Evolutionary conservation across 805 yeast species (phyloP).

Genomic region (Candida nemodendra): DNA sequence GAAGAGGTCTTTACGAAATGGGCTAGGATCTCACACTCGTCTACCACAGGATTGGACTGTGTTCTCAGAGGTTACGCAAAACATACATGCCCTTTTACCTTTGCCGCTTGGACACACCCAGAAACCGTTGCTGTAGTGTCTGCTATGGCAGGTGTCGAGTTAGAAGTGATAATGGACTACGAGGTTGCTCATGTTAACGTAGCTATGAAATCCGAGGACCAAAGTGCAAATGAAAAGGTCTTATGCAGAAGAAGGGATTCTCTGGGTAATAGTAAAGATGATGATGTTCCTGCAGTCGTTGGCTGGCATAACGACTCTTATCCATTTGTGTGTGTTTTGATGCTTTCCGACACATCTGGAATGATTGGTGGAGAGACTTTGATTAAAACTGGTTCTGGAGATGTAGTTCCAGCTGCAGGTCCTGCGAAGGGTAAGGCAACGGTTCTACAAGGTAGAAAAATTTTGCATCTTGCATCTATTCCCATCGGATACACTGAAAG

Average conservation of each 20-base stretch:
- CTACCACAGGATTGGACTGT: constrained; percentile 52
- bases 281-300: constrained; percentile 52
- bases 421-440: constrained; percentile 52
- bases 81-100: constrained; percentile 47
- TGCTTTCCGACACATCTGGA: constrained; percentile 55
- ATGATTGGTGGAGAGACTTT: constrained; percentile 66
- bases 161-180: constrained; percentile 54
- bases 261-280: constrained; percentile 23
- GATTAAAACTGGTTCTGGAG: constrained; percentile 45
- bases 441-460: constrained; percentile 46
- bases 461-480: constrained; percentile 46
- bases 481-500: constrained; percentile 42
- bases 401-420: constrained; percentile 34
- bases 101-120: constrained; percentile 60
- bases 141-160: constrained; percentile 59
- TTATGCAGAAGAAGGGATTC: constrained; percentile 25
- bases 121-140: constrained; percentile 51
- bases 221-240: constrained; percentile 33
- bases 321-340: constrained; percentile 63
- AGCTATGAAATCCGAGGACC: constrained; percentile 41
- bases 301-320: constrained; percentile 66
- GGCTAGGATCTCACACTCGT: constrained; percentile 41
- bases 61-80: constrained; percentile 51
- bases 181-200: constrained; percentile 56
- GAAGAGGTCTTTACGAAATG: constrained; percentile 45